These are phyloP conservation scores for Alternaria atra DNA, from an alignment of 2,329 filamentous ascomycete species.

Conservation along the genomic window DNA sequence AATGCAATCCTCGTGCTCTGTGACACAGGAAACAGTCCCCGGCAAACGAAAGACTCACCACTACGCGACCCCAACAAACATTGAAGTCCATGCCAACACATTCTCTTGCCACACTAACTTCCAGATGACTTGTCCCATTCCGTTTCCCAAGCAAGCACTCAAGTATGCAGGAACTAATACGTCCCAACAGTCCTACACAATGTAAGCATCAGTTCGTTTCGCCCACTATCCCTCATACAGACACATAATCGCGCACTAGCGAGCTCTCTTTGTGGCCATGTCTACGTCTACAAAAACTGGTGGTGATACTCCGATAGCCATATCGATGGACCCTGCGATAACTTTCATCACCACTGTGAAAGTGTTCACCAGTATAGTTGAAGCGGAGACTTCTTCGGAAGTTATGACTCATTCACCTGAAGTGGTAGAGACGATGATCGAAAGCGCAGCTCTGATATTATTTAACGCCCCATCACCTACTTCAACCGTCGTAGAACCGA, in stretches of 20 bases:
- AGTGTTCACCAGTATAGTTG: background rate
- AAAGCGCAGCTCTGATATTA: background rate
- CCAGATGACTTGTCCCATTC: background rate
- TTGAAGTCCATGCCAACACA: background rate
- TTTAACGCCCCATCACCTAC: background rate
- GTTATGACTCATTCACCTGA: background rate
- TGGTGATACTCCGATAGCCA: conserved; percentile 1
- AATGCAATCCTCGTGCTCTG: background rate
- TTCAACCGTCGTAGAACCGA: background rate
- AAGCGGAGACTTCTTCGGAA: background rate
- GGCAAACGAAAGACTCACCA: conserved; percentile 1
- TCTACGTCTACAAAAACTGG: background rate
- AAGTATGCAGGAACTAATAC: background rate
- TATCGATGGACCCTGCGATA: conserved; percentile 6
- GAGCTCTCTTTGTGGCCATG: background rate
- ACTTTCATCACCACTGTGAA: background rate
- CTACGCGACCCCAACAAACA: background rate
- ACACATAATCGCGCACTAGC: background rate
- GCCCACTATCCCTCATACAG: background rate
- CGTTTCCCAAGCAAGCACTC: background rate
- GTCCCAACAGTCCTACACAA: background rate
- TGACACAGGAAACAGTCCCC: background rate
- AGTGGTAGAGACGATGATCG: background rate
- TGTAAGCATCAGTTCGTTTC: background rate
- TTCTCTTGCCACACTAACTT: background rate